A percentile compares a stretch with the other conserved stretches of the same genome.
These are phyloP conservation scores for Botryotinia calthae DNA, from an alignment of 2,329 filamentous ascomycete species.

Conservation along the genomic window DNA sequence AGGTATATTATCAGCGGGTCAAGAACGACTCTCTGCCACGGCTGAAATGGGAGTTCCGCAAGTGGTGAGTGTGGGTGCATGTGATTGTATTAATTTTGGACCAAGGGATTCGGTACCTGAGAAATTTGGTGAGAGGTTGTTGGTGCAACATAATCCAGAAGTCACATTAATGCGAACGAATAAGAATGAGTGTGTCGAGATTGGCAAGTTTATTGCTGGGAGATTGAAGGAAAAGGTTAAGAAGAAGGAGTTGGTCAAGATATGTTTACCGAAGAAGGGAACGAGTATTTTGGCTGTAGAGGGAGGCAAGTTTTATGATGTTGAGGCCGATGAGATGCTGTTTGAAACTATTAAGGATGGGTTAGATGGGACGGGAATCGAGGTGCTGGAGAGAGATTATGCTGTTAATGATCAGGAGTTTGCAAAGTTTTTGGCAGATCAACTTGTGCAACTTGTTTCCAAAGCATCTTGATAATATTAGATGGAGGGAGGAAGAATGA, in stretches of 20 bases:
- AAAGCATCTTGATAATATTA: background rate
- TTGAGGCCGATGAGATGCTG: slow-evolving; percentile 45
- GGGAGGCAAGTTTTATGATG: slow-evolving; percentile 53
- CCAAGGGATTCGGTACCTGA: slow-evolving; percentile 54
- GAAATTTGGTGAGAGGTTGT: slow-evolving; percentile 48
- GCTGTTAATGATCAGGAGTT: slow-evolving; percentile 56
- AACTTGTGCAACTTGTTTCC: slow-evolving; percentile 9
- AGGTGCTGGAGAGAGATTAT: slow-evolving; percentile 48
- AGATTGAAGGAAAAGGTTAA: slow-evolving; percentile 48
- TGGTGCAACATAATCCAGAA: slow-evolving; percentile 64
- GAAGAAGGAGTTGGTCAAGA: slow-evolving; percentile 46
- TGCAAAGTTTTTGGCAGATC: slow-evolving; percentile 47
- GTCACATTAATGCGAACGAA: slow-evolving; percentile 66
- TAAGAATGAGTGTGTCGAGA: slow-evolving; percentile 51
- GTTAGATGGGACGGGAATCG: slow-evolving; percentile 49
- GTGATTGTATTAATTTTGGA: slow-evolving; percentile 52
- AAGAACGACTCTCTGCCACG: slow-evolving; percentile 55
- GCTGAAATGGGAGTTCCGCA: slow-evolving; percentile 56
- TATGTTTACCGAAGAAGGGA: slow-evolving; percentile 60
- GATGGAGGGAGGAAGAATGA: background rate
- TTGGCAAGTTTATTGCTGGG: slow-evolving; percentile 55
- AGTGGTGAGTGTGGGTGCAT: slow-evolving; percentile 49
- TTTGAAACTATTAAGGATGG: slow-evolving; percentile 53
- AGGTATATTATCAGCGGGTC: slow-evolving; percentile 60
- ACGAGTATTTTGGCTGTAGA: slow-evolving; percentile 58